A percentile compares a stretch with the other conserved stretches of the same genome.
phyloP scores from a whole-genome alignment of 805 yeast species.

The Candida ponderosae region DNA sequence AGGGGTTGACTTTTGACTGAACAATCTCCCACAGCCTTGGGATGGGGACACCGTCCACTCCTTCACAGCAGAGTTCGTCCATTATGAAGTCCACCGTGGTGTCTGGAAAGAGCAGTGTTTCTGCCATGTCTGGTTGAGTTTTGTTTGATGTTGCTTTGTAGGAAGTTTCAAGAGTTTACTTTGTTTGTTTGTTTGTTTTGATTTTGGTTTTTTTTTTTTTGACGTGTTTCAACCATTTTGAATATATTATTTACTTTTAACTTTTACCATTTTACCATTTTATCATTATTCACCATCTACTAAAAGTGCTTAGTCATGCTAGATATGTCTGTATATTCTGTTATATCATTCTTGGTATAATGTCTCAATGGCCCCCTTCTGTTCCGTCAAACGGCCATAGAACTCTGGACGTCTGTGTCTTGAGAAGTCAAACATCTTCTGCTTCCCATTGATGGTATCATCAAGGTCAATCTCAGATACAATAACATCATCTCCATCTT shows the following conservation, averaged over 20 bases:
- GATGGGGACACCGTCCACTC: constrained; percentile 24
- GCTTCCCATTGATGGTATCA: constrained; percentile 25
- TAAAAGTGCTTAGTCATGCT: no score
- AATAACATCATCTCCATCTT: constrained; percentile 25
- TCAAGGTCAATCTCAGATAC: constrained; percentile 27
- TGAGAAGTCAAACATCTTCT: constrained; percentile 28
- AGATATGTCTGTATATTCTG: no score
- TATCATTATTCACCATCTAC: no score
- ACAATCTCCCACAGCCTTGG: constrained; percentile 25
- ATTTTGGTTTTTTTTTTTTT: no score
- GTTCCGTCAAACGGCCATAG: constrained; percentile 20
- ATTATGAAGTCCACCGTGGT: constrained; percentile 23
- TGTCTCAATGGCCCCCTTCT: constrained; percentile 21
- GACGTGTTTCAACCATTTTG: no score
- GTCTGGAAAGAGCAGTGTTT: constrained; percentile 21
- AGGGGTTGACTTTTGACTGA: constrained; percentile 5
- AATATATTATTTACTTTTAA: no score
- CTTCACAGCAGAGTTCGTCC: constrained; percentile 27
- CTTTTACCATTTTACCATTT: no score
- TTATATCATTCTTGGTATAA: no score
- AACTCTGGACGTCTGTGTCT: constrained; percentile 30
- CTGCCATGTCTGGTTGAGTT: background rate
- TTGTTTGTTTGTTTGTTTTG: no score
- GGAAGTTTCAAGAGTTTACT: no score
- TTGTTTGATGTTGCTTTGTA: no score